Conservation (phyloP, 768 basidiomycete genomes). For the Leccinum broughii region DNA sequence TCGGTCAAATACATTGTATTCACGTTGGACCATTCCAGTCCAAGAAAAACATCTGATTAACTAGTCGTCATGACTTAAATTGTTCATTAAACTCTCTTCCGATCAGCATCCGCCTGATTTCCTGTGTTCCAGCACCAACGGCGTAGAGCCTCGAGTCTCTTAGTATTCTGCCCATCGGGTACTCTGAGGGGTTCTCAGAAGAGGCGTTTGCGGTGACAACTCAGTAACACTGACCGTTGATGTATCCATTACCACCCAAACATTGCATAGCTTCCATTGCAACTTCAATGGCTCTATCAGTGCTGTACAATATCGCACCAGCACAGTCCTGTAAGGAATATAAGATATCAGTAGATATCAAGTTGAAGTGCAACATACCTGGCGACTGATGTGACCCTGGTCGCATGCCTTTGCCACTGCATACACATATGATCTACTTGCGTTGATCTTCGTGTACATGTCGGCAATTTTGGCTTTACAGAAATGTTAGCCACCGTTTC, state of each 20-base stretch:
- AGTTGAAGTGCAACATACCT: conserved; percentile 46
- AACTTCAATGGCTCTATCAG: conserved; percentile 89
- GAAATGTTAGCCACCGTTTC: background rate
- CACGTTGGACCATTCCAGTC: background rate
- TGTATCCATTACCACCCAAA: conserved; percentile 93
- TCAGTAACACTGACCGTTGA: conserved; percentile 63
- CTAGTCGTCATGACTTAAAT: conserved; percentile 33
- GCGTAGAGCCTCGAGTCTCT: conserved; percentile 88
- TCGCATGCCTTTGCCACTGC: conserved; percentile 91
- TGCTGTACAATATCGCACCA: conserved; percentile 90
- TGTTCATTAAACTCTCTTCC: conserved; percentile 90
- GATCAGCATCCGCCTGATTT: conserved; percentile 92
- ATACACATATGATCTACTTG: conserved; percentile 89
- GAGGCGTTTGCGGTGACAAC: background rate
- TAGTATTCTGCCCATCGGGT: conserved; percentile 83
- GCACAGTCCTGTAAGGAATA: conserved; percentile 72
- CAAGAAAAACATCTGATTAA: background rate
- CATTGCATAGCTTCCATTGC: conserved; percentile 92
- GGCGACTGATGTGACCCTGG: conserved; percentile 69
- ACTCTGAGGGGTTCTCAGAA: conserved; percentile 54
- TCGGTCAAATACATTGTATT: background rate
- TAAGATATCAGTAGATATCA: conserved; percentile 4
- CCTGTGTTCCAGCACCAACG: conserved; percentile 96
- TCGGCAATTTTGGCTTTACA: conserved; percentile 75
- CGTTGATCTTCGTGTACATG: conserved; percentile 93